These are phyloP conservation scores for Athelia sp. DNA, from an alignment of 1,284 basidiomycete species.

Conservation along the genomic window DNA sequence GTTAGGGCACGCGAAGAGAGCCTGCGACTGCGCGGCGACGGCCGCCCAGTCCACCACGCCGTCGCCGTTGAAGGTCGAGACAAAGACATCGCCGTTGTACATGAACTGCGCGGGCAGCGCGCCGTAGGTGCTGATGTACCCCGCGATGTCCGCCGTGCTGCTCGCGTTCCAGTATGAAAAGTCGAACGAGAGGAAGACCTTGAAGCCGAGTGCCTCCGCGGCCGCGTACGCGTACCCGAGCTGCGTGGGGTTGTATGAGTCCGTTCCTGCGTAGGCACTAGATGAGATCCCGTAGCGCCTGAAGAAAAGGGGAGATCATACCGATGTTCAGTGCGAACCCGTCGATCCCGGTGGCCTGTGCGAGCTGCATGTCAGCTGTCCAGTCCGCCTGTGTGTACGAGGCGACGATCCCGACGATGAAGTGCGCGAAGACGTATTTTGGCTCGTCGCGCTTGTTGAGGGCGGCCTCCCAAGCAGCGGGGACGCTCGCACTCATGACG, in stretches of 20 bases:
- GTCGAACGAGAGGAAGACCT: background rate
- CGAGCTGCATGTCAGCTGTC: constrained; percentile 22
- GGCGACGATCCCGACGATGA: constrained; percentile 23
- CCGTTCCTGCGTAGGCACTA: background rate
- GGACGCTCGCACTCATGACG: too few species aligned
- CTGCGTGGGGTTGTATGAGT: background rate
- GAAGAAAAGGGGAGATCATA: too few species aligned
- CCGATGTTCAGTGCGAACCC: background rate
- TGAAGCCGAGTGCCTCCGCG: background rate
- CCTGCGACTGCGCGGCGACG: constrained; percentile 48
- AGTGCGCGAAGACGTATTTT: constrained; percentile 6
- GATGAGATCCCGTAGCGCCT: too few species aligned
- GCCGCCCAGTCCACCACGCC: constrained; percentile 72
- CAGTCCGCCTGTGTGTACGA: constrained; percentile 20
- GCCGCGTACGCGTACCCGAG: background rate
- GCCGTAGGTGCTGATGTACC: constrained; percentile 52
- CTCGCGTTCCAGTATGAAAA: background rate
- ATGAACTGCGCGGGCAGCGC: constrained; percentile 61
- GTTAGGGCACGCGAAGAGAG: constrained; percentile 49
- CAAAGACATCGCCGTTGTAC: constrained; percentile 52
- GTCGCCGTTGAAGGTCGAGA: constrained; percentile 80
- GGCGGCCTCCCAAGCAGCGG: too few species aligned
- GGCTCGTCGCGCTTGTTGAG: too few species aligned
- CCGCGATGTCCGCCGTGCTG: background rate
- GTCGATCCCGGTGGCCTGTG: constrained; percentile 23